A percentile compares a stretch with the other conserved stretches of the same genome.
These are phyloP conservation scores for Vickermania ingenoplastis DNA, from an alignment of 208 protist genomes.

Conservation along the genomic window DNA sequence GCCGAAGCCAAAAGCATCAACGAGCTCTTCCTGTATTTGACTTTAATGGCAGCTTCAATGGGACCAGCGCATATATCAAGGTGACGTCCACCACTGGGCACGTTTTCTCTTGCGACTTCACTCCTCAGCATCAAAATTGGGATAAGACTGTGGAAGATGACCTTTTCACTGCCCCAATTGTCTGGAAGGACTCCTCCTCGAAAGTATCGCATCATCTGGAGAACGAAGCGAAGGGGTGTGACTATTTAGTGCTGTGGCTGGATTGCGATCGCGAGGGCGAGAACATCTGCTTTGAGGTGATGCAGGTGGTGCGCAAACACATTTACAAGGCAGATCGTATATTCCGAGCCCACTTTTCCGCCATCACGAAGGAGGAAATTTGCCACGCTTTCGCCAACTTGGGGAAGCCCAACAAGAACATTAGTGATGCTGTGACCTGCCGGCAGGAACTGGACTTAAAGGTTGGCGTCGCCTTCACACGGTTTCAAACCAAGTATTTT, in stretches of 20 bases:
- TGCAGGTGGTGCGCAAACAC: constrained; percentile 62
- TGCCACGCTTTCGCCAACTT: constrained; percentile 71
- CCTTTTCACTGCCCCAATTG: constrained; percentile 73
- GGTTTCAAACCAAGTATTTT: constrained; percentile 90
- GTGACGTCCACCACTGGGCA: constrained; percentile 90
- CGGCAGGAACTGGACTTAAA: constrained; percentile 95
- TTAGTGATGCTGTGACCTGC: constrained; percentile 90
- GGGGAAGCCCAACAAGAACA: constrained; percentile 83
- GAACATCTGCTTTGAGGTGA: constrained; percentile 97
- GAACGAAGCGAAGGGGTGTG: constrained; percentile 69
- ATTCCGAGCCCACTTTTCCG: constrained; percentile 88
- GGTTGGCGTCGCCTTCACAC: constrained; percentile 92
- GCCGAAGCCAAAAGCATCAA: constrained; percentile 44
- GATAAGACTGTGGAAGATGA: constrained; percentile 74
- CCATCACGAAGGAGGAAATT: constrained; percentile 85
- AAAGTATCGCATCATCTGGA: constrained; percentile 81
- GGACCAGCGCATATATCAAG: constrained; percentile 49
- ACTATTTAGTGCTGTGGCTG: constrained; percentile 89
- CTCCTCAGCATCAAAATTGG: constrained; percentile 83
- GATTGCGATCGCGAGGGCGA: constrained; percentile 97
- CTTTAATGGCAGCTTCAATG: constrained; percentile 65
- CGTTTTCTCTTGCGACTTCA: constrained; percentile 89
- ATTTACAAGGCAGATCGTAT: constrained; percentile 63
- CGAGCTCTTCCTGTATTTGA: constrained; percentile 83
- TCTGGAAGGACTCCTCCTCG: constrained; percentile 78